These are phyloP conservation scores for Cymbidium sinense DNA, from an alignment of 106 monocot species.

Conservation along the genomic window DNA sequence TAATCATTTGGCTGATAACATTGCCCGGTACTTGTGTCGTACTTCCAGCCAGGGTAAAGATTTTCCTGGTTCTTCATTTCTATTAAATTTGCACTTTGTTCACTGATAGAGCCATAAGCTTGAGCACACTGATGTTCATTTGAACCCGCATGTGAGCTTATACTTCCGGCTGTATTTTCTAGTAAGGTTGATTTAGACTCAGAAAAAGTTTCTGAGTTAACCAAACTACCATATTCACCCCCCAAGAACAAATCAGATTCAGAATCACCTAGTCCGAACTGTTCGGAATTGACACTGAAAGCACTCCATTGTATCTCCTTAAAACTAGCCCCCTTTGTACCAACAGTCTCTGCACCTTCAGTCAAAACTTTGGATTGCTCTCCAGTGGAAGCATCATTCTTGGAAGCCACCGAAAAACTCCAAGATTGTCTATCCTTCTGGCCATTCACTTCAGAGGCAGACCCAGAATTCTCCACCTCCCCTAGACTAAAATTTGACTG, in stretches of 20 bases:
- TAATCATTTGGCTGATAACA: too few species aligned
- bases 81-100: conserved; percentile 20
- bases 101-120: conserved; percentile 1
- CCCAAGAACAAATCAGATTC: conserved; percentile 52
- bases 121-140: conserved; percentile 16
- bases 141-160: conserved; percentile 8
- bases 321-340: conserved; percentile 39
- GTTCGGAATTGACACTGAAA: conserved; percentile 27
- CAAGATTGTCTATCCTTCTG: background rate
- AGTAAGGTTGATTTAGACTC: background rate
- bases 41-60: conserved; percentile 75
- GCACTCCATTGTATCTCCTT: conserved; percentile 89
- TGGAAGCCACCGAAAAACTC: conserved; percentile 3
- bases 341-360: conserved; percentile 19
- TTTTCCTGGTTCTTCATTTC: conserved; percentile 55
- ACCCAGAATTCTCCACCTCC: conserved; percentile 23
- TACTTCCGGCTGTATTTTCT: conserved; percentile 21
- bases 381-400: conserved; percentile 3
- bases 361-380: conserved; percentile 1
- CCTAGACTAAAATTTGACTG: conserved; percentile 39
- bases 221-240: conserved; percentile 12
- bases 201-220: background rate
- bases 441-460: conserved; percentile 18
- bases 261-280: conserved; percentile 25
- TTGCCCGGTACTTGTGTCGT: conserved; percentile 22